phyloP scores from a whole-genome alignment of 2,329 filamentous ascomycete genomes.

The Fusarium chaquense region DNA sequence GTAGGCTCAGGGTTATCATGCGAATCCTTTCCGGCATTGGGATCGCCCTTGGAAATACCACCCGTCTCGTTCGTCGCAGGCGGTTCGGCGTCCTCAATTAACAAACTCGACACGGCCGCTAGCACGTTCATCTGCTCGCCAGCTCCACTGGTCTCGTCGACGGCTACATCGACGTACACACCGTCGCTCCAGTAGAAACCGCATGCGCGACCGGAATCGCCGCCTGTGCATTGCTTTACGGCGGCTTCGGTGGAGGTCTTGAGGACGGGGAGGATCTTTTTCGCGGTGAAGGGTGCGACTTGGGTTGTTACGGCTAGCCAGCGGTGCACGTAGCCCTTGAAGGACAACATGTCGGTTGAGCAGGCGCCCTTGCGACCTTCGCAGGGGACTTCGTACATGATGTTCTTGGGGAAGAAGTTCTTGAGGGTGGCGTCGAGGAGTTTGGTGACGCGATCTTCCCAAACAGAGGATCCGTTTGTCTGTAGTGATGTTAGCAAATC shows the following conservation, averaged over 20 bases:
- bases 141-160: conserved; percentile 67
- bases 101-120: conserved; percentile 63
- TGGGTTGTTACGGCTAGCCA: conserved; percentile 73
- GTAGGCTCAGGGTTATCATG: conserved; percentile 48
- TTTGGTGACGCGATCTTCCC: conserved; percentile 67
- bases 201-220: conserved; percentile 68
- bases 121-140: conserved; percentile 71
- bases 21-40: conserved; percentile 54
- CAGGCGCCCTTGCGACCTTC: conserved; percentile 68
- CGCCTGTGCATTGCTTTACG: conserved; percentile 71
- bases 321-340: conserved; percentile 77
- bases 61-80: conserved; percentile 63
- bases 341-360: conserved; percentile 77
- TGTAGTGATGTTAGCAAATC: conserved; percentile 47
- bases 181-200: conserved; percentile 71
- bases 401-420: conserved; percentile 67
- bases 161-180: conserved; percentile 58
- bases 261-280: conserved; percentile 69
- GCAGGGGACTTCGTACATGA: conserved; percentile 76
- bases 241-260: conserved; percentile 69
- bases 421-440: conserved; percentile 63
- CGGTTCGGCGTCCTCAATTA: conserved; percentile 57
- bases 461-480: conserved; percentile 65
- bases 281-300: conserved; percentile 69
- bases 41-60: conserved; percentile 61